Conservation (phyloP, 805 yeast species). For the Ogataea zsoltii region DNA sequence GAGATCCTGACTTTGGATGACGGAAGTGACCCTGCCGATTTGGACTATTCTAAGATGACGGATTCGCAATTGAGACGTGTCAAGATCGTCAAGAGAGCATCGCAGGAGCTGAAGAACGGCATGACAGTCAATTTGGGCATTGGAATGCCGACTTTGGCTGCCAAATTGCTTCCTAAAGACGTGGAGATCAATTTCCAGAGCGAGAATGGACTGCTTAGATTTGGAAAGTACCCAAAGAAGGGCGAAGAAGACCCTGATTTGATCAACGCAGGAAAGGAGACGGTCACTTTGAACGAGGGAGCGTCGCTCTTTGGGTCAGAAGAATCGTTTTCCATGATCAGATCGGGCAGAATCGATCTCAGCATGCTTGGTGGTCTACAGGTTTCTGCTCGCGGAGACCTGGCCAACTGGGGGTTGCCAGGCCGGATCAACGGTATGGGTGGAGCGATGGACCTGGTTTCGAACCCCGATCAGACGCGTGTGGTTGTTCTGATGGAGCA, state of each 20-base stretch:
- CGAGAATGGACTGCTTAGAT: constrained; percentile 52
- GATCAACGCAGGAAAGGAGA: constrained; percentile 54
- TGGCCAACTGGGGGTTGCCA: constrained; percentile 56
- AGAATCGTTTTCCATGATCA: constrained; percentile 50
- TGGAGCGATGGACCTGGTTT: constrained; percentile 55
- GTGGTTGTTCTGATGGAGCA: constrained; percentile 52
- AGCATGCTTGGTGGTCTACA: constrained; percentile 52
- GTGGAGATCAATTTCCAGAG: constrained; percentile 45
- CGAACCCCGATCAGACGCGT: constrained; percentile 44
- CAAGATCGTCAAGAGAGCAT: constrained; percentile 44
- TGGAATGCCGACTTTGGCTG: constrained; percentile 52
- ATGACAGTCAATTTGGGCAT: constrained; percentile 48
- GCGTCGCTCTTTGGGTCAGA: constrained; percentile 50
- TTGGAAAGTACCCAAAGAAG: constrained; percentile 44
- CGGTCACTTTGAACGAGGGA: constrained; percentile 46
- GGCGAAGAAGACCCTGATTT: constrained; percentile 48
- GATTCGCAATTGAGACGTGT: constrained; percentile 23
- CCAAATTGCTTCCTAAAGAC: constrained; percentile 39
- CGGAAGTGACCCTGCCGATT: constrained; percentile 1
- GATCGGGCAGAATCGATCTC: constrained; percentile 46
- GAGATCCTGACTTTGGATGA: constrained; percentile 30
- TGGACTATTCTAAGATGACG: neutral
- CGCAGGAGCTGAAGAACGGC: constrained; percentile 47
- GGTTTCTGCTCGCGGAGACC: constrained; percentile 47
- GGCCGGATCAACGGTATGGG: constrained; percentile 55